Base-by-base conservation (phyloP, 768 basidiomycete genomes). In the Naganishia kalamii region DNA sequence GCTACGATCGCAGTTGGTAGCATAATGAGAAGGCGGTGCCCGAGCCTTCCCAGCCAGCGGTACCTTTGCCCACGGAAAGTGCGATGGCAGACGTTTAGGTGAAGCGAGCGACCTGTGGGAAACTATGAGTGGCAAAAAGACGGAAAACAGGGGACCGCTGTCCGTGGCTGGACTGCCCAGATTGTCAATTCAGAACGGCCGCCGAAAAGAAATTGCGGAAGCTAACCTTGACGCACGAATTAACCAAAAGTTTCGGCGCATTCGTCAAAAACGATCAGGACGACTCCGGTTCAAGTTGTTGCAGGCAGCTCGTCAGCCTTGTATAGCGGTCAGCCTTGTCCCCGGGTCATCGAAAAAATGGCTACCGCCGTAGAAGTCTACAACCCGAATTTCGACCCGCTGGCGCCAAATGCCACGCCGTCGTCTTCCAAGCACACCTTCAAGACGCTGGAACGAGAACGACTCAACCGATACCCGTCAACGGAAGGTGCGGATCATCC, bases 371-470 rank as follows among this genome's bases (percentile, higher is more conserved):
- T 57, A 13, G 11, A 33, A n/a, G 54, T 23, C 21, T 35, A 37
- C 21, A 23, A 33, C 35, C 35, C 33, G 54, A 57, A 35, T 48
- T 52, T 68, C 44, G 68, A 69, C 40, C 68, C 68, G 25, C 54
- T 66, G 2, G 48, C 46, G 33, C 65, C 68, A 7, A 63, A 63
- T 25, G 60, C 68, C 3, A 54, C 43, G 51, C 68, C 65, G 17
- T 66, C 68, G 8, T 63, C 59, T 13, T 63, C 62, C 23, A 63
- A 68, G 52, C 70, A 70, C 25, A 74, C 79, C 3, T 97, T 94
- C 76, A 84, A 87, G 74, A 94, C 92, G 4, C 83, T 93, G 57
- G 81, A 81, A 30, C 84, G 93, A 62, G 92, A 96, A 80, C 80
- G 85, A 7, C 77, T 82, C 4, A 96, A 96, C 79, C 83, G 84